Base-by-base conservation (phyloP, 495 filamentous ascomycete genomes). In the Penicillium alfredii region DNA sequence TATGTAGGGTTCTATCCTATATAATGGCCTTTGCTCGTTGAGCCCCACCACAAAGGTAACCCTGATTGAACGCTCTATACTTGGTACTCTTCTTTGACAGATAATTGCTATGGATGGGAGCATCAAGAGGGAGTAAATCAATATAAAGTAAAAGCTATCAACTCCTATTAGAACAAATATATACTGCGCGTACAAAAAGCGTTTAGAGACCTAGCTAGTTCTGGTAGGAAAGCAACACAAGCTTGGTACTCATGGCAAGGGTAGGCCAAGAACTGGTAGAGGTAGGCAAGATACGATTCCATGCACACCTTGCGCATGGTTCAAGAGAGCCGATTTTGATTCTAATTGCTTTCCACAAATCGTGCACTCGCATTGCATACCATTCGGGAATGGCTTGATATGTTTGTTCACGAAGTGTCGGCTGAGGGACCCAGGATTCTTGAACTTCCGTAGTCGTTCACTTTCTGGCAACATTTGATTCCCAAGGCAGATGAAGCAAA, bases 391-490 rank as follows among this genome's bases (percentile, higher is more conserved):
- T 12, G 30, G 41, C 38, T 50, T 49, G 39, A 55, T 33, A 40
- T 55, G 48, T 10, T 33, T 35, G 31, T 49, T 45, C 34, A 55
- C 39, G 32, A 55, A 55, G 45, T 55, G 42, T 41, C 47, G 40
- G 31, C 44, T 46, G 11, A 51, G 51, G 12, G 50, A 49, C 12
- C 42, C 39, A 10, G 45, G 17, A 26, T 45, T 53, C 36, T 45
- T 46, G 30, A 35, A 49, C 12, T 24, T 49, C 12, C 8, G 8
- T 27, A 53, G 10, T 19, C 45, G 45, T 24, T 53, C 33, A 7
- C 8, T 23, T 42, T 33, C 27, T 39, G 23, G 49, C 25, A 43
- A 42, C 11, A 20, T 24, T 27, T 30, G 0, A 27, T 37, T 49
- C 24, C 39, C 28, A 53, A 53, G 35, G 9, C 38, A 53, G 19